Evolutionary conservation across 2,329 filamentous ascomycete genomes (phyloP), one percentile per base, ranked within the genome.

Genomic region (Microthyrium microscopicum): DNA sequence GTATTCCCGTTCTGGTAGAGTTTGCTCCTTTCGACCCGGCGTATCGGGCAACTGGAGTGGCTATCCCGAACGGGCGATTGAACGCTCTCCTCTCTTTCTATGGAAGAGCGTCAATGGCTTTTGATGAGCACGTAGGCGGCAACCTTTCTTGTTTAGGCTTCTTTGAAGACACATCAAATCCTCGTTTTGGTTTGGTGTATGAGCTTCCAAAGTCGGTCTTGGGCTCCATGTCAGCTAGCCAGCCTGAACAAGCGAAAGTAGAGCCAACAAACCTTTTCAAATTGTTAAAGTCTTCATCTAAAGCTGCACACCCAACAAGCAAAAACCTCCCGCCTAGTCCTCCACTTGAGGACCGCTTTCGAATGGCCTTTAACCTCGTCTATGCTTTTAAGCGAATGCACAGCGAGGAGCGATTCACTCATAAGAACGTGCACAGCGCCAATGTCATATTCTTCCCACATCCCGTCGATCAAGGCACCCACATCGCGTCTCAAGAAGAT

Each of bases 361-460:
- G 74, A 11, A 61, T 87, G 32, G 79, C 79, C 3, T 66, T 77
- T 34, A 80, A 81, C 41, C 60, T 85, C 3, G 70, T 70, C 20
- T 75, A 74, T 41, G 78, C 77, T 3, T 64, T 85, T 21, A 80
- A 79, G 45, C 74, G 78, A 41, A 61, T 85, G 50, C 79, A 85
- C 47, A 65, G 68, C 3, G 64, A 75, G 26, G 70, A 72, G 22
- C 9, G 20, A 11, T 68, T 83, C 33, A 68, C 66, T 5, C 80
- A 85, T 50, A 76, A 78, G 4, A 76, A 78, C 43, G 64, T 87
- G 20, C 60, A 68, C 30, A 72, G 73, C 42, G 66, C 62, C 26
- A 80, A 76, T 38, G 64, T 85, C 12, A 66, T 77, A 0, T 81
- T 85, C 33, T 73, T 73, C 34, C 20, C 26, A 18, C 13, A 16